Conservation (phyloP, 345 rosid genomes). For the Salix brachista region DNA sequence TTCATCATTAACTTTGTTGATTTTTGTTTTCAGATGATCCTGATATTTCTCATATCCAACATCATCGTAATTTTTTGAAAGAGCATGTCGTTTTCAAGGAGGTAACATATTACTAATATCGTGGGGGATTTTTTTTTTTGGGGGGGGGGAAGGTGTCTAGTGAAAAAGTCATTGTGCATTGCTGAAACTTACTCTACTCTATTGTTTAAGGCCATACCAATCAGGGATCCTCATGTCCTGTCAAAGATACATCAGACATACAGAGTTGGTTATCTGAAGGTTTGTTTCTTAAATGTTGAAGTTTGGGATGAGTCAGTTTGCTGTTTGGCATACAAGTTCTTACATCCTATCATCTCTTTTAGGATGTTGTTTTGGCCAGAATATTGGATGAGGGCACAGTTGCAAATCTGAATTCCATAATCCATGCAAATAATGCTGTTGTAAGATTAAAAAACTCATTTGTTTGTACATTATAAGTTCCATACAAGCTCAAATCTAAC, state of each 20-base stretch:
- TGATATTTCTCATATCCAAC: slow-evolving; percentile 51
- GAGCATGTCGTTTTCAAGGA: slow-evolving; percentile 80
- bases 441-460: slow-evolving; percentile 44
- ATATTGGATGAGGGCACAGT: slow-evolving; percentile 70
- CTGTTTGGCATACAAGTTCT: slow-evolving; percentile 14
- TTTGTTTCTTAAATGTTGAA: slow-evolving; percentile 29
- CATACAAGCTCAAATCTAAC: slow-evolving; percentile 1
- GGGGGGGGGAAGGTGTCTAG: not conserved
- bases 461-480: not conserved
- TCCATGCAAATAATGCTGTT: slow-evolving; percentile 63
- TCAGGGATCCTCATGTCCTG: slow-evolving; percentile 57
- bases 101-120: slow-evolving; percentile 41
- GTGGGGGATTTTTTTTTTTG: too few species aligned
- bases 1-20: not conserved
- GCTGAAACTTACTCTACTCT: not conserved
- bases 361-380: slow-evolving; percentile 95
- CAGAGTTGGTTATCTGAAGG: slow-evolving; percentile 89
- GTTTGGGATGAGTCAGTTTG: slow-evolving; percentile 13
- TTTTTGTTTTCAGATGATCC: slow-evolving; percentile 67
- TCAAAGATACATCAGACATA: slow-evolving; percentile 87
- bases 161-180: slow-evolving; percentile 2
- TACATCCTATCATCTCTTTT: slow-evolving; percentile 22
- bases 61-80: slow-evolving; percentile 65
- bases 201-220: slow-evolving; percentile 62
- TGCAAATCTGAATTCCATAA: slow-evolving; percentile 64